These are phyloP conservation scores for Aegilops longissima DNA, from an alignment of 176 grass and related monocot species.

Conservation along the genomic window DNA sequence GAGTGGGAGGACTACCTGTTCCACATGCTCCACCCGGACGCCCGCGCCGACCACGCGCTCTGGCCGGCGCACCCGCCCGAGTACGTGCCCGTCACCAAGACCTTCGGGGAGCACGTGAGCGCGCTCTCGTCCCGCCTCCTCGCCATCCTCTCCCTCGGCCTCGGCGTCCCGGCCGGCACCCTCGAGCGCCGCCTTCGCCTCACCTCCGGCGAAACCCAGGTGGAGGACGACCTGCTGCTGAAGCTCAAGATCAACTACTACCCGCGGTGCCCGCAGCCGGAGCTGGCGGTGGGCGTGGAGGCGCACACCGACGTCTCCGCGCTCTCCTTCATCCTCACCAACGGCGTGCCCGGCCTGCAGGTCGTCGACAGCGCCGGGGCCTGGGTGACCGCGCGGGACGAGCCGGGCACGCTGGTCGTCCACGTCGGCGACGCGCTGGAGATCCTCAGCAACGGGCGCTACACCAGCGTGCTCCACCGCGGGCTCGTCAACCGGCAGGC, in stretches of 20 bases:
- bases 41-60: slow-evolving; percentile 38
- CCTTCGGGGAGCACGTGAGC: slow-evolving; percentile 20
- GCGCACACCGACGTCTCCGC: slow-evolving; percentile 88
- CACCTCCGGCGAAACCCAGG: not conserved
- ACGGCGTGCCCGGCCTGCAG: slow-evolving; percentile 85
- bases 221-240: slow-evolving; percentile 45
- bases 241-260: slow-evolving; percentile 99
- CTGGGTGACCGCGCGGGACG: slow-evolving; percentile 63
- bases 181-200: slow-evolving; percentile 45
- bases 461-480: slow-evolving; percentile 94
- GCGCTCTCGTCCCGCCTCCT: slow-evolving; percentile 53
- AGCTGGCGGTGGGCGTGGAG: slow-evolving; percentile 83
- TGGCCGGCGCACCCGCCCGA: slow-evolving; percentile 59
- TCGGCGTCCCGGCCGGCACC: slow-evolving; percentile 14
- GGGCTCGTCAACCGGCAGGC: slow-evolving; percentile 79
- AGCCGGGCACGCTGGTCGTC: slow-evolving; percentile 61
- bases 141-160: slow-evolving; percentile 62
- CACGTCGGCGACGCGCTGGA: slow-evolving; percentile 92
- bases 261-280: slow-evolving; percentile 78
- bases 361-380: not conserved
- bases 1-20: slow-evolving; percentile 99
- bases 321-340: slow-evolving; percentile 92
- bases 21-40: slow-evolving; percentile 70
- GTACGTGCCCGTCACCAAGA: slow-evolving; percentile 29
- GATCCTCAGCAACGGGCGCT: slow-evolving; percentile 79